Base-by-base conservation (phyloP, 2,329 filamentous ascomycete genomes). In the Ceratocystis variospora region DNA sequence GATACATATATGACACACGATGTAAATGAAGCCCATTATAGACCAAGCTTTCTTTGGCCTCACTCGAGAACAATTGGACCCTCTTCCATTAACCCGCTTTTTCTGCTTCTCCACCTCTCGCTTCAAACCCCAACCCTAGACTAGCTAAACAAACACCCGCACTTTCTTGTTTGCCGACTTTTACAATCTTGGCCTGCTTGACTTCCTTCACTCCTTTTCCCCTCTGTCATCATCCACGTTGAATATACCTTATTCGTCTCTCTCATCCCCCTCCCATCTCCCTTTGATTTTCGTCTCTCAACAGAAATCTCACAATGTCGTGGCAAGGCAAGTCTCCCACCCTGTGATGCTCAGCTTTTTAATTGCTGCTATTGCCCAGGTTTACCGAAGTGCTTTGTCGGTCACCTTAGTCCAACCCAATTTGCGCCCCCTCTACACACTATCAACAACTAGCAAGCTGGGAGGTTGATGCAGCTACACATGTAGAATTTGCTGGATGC, bases 291-390 rank as follows among this genome's bases (percentile, higher is more conserved):
- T 41, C 37, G 12, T 41, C 37, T 41, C 37, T 12, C 22, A 46
- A 65, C 55, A 67, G 5, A 62, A 48, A 17, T 45, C 59, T 33
- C 73, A 83, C 72, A 74, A 87, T 89, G 86, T 88, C 86, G 77
- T 88, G 86, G 86, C 86, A 90, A 87, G 84, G 87, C 89, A 73
- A 72, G 73, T 67, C 41, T 25, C 19, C 25, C n/a, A 41, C 25
- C 28, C 31, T 15, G 28, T 10, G 31, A 10, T 53, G 63, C 63
- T 22, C 50, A 50, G 63, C 33, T 17, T 45, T 41, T 10, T 10
- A 53, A 22, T 53, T 48, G 46, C n/a, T 22, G n/a, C 46, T 25
- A 25, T 25, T 53, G 19, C 28, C 33, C n/a, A n/a, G n/a, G 55
- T 8, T 10, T 33, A 8, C 31, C 15, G n/a, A 31, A 3, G 15